phyloP scores from a whole-genome alignment of 108 stramenopile species.

The Schizochytrium sp. region DNA sequence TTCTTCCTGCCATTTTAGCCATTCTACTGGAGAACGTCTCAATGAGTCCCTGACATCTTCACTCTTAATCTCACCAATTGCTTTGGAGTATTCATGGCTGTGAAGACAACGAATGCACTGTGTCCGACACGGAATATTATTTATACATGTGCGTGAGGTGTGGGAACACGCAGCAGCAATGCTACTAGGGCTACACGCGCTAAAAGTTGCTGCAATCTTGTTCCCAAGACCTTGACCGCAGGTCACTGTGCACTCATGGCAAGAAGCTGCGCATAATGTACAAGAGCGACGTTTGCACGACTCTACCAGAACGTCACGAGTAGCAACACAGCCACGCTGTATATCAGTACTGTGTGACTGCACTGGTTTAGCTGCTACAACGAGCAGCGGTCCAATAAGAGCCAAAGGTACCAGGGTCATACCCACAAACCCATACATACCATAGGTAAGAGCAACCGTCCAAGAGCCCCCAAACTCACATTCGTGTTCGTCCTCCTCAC shows the following conservation, averaged over 20 bases:
- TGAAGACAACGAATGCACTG: neutral
- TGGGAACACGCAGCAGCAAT: no score
- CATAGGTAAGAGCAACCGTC: no score
- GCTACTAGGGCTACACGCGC: no score
- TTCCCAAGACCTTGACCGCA: no score
- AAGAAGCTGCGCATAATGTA: neutral
- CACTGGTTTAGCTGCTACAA: neutral
- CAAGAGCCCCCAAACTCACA: neutral
- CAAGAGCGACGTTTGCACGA: neutral
- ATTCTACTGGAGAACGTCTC: neutral
- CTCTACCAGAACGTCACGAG: neutral
- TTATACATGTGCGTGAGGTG: no score
- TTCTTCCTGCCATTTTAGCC: neutral
- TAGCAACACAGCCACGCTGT: neutral
- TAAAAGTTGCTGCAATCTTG: no score
- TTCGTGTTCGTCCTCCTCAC: neutral
- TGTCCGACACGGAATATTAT: neutral
- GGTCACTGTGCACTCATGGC: no score
- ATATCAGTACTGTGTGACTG: neutral
- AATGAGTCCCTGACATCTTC: neutral
- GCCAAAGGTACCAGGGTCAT: neutral
- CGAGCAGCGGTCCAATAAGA: neutral
- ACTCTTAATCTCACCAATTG: neutral
- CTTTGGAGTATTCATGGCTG: neutral
- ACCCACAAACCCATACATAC: neutral